Evolutionary conservation across 495 filamentous ascomycete genomes (phyloP), one percentile per base, ranked within the genome.

Genomic region (Penicillium odoratum): DNA sequence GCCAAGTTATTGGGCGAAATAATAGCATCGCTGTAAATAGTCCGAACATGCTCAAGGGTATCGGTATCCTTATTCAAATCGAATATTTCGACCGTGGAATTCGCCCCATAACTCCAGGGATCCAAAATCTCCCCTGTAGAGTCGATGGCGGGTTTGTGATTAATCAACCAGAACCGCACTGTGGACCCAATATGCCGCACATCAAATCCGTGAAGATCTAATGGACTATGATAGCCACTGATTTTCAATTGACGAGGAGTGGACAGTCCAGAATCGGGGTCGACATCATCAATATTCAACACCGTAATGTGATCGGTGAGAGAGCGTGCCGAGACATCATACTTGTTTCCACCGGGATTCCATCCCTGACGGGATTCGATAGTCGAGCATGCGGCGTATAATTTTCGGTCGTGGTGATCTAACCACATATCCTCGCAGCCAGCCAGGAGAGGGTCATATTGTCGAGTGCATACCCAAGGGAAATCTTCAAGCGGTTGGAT

Each of bases 371-470:
- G 57, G 18, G 56, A 55, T 28, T 50, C 54, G 4, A 49, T 18
- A 5, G 33, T 59, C 8, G 40, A 47, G 55, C 74, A 75, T 3
- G 73, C 66, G 28, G 72, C 67, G 43, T 74, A 77, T 10, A 77
- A 58, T 45, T 64, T 58, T 13, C 74, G 65, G 1, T 56, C 67
- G 26, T 55, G 31, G 3, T 72, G 61, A 51, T 75, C 69, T 10
- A 78, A 57, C 69, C 69, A 78, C 66, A 76, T 62, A 50, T 78
- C 73, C 55, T 75, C 73, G 53, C 73, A 78, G 43, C 60, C 67
- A 28, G 71, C 69, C 0, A 78, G 56, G 15, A 71, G 67, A n/a
- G 67, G 59, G 42, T 74, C 62, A 15, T 60, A 51, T n/a, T 75
- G 21, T 29, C 64, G 67, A 8, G 57, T 50, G 46, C 74, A 77